These are phyloP conservation scores for Prosopis cineraria DNA, from an alignment of 306 rosid species.

Conservation along the genomic window DNA sequence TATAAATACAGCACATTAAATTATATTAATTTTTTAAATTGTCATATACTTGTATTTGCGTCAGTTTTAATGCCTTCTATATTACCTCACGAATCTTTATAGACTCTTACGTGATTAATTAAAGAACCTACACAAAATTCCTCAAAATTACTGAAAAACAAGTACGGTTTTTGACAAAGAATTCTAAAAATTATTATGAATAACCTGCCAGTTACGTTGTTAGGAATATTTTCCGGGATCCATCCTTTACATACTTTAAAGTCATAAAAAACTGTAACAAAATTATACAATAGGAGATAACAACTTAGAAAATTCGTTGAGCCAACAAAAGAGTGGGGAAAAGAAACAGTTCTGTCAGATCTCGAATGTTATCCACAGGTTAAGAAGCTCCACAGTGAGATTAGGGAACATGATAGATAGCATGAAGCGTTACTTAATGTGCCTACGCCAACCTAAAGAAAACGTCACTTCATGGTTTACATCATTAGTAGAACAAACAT, in stretches of 20 bases:
- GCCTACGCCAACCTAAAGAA: slow-evolving; percentile 28
- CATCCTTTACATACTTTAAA: not conserved
- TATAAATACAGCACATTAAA: too few species aligned
- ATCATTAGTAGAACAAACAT: slow-evolving; percentile 21
- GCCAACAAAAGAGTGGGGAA: not conserved
- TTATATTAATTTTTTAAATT: too few species aligned
- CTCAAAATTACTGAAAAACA: not conserved
- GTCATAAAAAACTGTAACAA: too few species aligned
- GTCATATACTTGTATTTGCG: not conserved
- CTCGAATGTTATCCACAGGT: slow-evolving; percentile 16
- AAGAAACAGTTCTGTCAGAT: not conserved
- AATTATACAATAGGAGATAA: not conserved
- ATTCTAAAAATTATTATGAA: too few species aligned
- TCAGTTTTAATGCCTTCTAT: not conserved
- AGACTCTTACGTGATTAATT: not conserved
- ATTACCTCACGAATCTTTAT: not conserved
- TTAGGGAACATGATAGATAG: not conserved
- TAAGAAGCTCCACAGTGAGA: not conserved
- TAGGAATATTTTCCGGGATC: not conserved
- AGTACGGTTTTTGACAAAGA: not conserved
- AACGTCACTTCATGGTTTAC: slow-evolving; percentile 25
- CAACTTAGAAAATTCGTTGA: not conserved
- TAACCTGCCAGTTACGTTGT: not conserved
- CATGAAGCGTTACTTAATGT: not conserved
- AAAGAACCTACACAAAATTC: not conserved